These are phyloP conservation scores for Chrysoporthe austroafricana DNA, from an alignment of 2,329 filamentous ascomycete genomes.

Conservation along the genomic window DNA sequence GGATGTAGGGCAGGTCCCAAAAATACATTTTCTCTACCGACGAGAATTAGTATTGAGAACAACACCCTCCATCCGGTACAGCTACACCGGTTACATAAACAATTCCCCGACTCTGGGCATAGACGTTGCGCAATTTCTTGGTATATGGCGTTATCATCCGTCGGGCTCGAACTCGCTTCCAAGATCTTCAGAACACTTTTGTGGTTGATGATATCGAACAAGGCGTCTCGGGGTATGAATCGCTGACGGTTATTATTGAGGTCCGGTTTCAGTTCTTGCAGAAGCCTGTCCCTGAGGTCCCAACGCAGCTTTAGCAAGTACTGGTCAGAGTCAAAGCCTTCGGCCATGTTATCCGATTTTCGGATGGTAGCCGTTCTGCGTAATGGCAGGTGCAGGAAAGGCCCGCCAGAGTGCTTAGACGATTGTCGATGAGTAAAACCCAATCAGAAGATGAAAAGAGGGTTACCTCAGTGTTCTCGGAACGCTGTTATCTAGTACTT, in stretches of 20 bases:
- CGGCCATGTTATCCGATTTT: background rate
- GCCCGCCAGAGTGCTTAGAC: background rate
- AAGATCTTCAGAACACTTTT: background rate
- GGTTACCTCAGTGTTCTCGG: too few species aligned
- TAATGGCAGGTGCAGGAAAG: background rate
- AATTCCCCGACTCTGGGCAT: background rate
- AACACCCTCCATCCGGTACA: slow-evolving; percentile 11
- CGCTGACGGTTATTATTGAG: background rate
- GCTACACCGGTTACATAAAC: background rate
- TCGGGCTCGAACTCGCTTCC: background rate
- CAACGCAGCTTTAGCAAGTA: background rate
- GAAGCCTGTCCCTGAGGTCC: background rate
- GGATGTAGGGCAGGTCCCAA: background rate
- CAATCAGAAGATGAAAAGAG: background rate
- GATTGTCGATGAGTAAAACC: background rate
- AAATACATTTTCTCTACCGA: slow-evolving; percentile 1
- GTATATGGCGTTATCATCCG: background rate
- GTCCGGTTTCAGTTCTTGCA: background rate
- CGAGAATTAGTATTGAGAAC: background rate
- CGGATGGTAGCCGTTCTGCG: background rate
- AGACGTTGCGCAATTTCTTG: background rate
- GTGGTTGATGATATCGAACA: background rate
- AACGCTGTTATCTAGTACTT: background rate
- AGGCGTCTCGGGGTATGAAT: background rate
- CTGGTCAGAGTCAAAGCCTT: background rate